Evolutionary conservation across 1,139 yeast species (phyloP).

Genomic region (Yamadazyma buinensis): DNA sequence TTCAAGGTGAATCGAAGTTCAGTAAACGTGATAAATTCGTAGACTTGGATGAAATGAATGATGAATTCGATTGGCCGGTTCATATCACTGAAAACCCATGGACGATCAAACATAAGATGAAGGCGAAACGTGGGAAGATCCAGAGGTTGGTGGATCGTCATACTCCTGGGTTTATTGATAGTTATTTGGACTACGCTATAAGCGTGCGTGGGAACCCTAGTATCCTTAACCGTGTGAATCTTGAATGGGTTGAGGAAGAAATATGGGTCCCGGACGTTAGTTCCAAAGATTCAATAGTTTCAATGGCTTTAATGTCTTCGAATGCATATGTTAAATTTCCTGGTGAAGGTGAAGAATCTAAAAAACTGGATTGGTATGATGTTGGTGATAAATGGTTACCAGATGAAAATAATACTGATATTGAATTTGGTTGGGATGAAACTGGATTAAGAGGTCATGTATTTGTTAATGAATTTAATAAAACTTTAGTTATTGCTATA

Average conservation of each 20-base stretch:
- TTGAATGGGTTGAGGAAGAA: slow-evolving; percentile 53
- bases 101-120: slow-evolving; percentile 25
- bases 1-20: not conserved
- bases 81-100: slow-evolving; percentile 40
- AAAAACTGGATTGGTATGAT: slow-evolving; percentile 75
- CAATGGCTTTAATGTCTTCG: slow-evolving; percentile 82
- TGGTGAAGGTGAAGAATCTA: slow-evolving; percentile 51
- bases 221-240: slow-evolving; percentile 34
- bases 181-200: slow-evolving; percentile 59
- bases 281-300: slow-evolving; percentile 68
- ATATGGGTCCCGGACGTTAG: slow-evolving; percentile 67
- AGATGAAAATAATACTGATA: slow-evolving; percentile 27
- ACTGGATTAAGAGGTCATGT: slow-evolving; percentile 90
- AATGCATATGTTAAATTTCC: slow-evolving; percentile 88
- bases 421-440: slow-evolving; percentile 80
- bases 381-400: slow-evolving; percentile 60
- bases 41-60: slow-evolving; percentile 24
- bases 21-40: too few species aligned
- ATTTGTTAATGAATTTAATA: slow-evolving; percentile 62
- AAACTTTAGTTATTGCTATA: slow-evolving; percentile 72
- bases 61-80: slow-evolving; percentile 39
- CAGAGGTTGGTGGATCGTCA: slow-evolving; percentile 53
- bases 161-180: slow-evolving; percentile 61
- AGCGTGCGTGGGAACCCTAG: slow-evolving; percentile 40
- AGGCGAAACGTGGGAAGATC: slow-evolving; percentile 24